Conservation (phyloP, 176 grass and related monocot species). For the Phyllostachys edulis region DNA sequence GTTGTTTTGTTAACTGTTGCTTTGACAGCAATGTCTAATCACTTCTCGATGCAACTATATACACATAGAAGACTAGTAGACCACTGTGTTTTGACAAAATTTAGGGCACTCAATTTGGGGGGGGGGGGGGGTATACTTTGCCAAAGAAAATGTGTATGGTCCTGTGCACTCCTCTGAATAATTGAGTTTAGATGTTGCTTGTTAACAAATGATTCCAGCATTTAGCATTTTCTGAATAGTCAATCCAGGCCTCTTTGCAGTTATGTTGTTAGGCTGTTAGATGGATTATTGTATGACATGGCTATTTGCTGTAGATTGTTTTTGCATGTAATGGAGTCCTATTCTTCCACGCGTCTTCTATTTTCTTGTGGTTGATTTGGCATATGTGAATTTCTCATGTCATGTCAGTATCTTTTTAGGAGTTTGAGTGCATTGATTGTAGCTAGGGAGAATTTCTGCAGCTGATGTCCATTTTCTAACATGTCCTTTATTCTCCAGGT, state of each 20-base stretch:
- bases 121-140: not conserved
- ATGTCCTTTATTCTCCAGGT: slow-evolving; percentile 58
- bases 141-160: not conserved
- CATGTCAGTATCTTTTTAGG: not conserved
- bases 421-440: slow-evolving; percentile 8
- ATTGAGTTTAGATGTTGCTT: not conserved
- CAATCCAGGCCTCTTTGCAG: not conserved
- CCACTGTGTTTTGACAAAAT: not conserved
- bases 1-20: not conserved
- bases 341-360: not conserved
- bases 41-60: not conserved
- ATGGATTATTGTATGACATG: not conserved
- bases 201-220: not conserved
- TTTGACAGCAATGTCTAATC: not conserved
- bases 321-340: not conserved
- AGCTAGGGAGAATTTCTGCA: slow-evolving; percentile 16
- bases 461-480: slow-evolving; percentile 25
- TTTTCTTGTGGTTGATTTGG: slow-evolving; percentile 4
- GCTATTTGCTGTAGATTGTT: slow-evolving; percentile 8
- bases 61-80: not conserved
- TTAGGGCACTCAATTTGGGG: not conserved
- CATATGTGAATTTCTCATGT: slow-evolving; percentile 11
- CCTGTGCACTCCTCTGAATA: not conserved
- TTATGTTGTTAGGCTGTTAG: not conserved
- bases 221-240: not conserved